Evolutionary conservation across 495 filamentous ascomycete genomes (phyloP).

Genomic region (Mycothermus thermophilus): DNA sequence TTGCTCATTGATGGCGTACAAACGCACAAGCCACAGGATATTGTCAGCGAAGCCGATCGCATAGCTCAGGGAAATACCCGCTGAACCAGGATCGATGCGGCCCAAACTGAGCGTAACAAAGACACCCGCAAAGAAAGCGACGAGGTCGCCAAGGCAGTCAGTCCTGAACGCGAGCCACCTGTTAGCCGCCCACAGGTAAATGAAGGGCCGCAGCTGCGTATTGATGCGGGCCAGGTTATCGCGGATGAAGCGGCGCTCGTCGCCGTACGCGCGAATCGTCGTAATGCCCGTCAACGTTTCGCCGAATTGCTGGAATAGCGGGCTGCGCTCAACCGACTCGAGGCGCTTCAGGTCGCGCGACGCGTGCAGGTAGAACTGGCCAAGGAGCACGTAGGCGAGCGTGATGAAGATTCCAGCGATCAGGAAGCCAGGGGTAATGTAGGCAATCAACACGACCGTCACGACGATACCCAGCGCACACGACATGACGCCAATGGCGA

Average conservation of each 20-base stretch:
- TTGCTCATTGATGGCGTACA: slow-evolving; percentile 94
- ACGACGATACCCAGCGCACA: slow-evolving; percentile 56
- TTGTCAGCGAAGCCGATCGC: slow-evolving; percentile 97
- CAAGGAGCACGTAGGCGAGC: slow-evolving; percentile 66
- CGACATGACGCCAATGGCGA: slow-evolving; percentile 53
- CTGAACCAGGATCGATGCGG: slow-evolving; percentile 80
- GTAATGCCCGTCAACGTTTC: slow-evolving; percentile 91
- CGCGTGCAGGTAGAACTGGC: slow-evolving; percentile 76
- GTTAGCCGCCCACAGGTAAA: slow-evolving; percentile 95
- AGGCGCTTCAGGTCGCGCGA: slow-evolving; percentile 89
- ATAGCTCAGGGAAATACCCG: slow-evolving; percentile 93
- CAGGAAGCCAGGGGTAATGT: slow-evolving; percentile 86
- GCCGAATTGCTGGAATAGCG: slow-evolving; percentile 95
- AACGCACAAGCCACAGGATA: slow-evolving; percentile 86
- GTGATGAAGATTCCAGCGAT: slow-evolving; percentile 79
- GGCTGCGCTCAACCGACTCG: slow-evolving; percentile 88
- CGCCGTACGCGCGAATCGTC: slow-evolving; percentile 96
- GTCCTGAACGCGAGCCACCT: slow-evolving; percentile 92
- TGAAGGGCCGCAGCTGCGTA: slow-evolving; percentile 81
- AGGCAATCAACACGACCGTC: slow-evolving; percentile 80
- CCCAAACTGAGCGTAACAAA: slow-evolving; percentile 81
- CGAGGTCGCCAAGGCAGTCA: slow-evolving; percentile 78
- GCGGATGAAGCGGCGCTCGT: slow-evolving; percentile 81
- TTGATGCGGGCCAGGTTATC: slow-evolving; percentile 88
- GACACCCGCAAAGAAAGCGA: slow-evolving; percentile 85